Evolutionary conservation across 225 moss, liverwort and hornwort genomes (phyloP).

Genomic region (Sphagnum contortum): DNA sequence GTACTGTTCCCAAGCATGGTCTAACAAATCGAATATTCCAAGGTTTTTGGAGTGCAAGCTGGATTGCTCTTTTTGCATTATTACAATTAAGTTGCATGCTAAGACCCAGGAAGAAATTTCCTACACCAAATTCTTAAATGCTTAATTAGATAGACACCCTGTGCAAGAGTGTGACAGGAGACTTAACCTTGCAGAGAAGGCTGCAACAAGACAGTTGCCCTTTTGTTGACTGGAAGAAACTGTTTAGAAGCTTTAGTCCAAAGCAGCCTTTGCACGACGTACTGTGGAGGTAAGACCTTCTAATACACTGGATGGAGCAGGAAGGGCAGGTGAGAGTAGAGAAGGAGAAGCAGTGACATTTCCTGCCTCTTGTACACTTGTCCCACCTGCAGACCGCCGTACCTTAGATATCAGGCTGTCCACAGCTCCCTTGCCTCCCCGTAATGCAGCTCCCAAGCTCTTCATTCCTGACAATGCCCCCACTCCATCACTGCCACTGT

Average conservation of each 20-base stretch:
- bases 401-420: constrained; percentile 83
- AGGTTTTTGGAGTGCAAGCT: too few species aligned
- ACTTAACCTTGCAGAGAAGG: too few species aligned
- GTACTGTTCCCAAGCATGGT: too few species aligned
- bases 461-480: constrained; percentile 47
- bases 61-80: too few species aligned
- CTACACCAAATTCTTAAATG: too few species aligned
- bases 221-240: too few species aligned
- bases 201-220: too few species aligned
- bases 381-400: constrained; percentile 51
- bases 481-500: constrained; percentile 36
- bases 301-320: constrained; percentile 56
- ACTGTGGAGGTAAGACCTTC: constrained; percentile 67
- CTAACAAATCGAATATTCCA: too few species aligned
- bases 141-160: too few species aligned
- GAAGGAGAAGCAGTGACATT: constrained; percentile 11
- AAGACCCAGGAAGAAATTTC: too few species aligned
- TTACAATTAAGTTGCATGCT: too few species aligned
- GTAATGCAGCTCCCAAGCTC: constrained; percentile 56
- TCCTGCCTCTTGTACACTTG: constrained; percentile 48
- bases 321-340: constrained; percentile 21
- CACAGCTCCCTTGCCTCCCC: constrained; percentile 56
- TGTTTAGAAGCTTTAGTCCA: constrained; percentile 43
- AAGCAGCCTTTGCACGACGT: constrained; percentile 78
- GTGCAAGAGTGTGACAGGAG: too few species aligned